phyloP scores from a whole-genome alignment of 169 alveolate species.

The Cystoisospora suis region DNA sequence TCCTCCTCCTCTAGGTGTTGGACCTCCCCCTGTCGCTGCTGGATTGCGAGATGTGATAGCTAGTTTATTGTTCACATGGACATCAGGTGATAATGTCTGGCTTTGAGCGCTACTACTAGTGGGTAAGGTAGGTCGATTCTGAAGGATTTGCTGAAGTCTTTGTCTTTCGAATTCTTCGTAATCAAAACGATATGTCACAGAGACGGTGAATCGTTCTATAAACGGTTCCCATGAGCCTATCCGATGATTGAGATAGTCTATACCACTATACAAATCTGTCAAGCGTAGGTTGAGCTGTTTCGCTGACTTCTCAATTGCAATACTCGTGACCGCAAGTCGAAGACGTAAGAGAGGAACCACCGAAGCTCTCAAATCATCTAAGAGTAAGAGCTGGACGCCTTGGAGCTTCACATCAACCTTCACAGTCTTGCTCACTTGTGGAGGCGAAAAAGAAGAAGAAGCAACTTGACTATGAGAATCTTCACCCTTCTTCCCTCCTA shows the following conservation, averaged over 20 bases:
- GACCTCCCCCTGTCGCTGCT: not conserved
- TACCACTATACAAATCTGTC: constrained; percentile 33
- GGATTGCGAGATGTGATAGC: not conserved
- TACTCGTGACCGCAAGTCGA: constrained; percentile 67
- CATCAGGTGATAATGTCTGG: not conserved
- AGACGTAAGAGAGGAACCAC: constrained; percentile 82
- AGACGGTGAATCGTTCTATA: constrained; percentile 44
- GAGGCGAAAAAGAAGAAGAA: not conserved
- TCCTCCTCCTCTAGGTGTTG: not conserved
- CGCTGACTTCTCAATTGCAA: constrained; percentile 42
- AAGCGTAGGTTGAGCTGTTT: constrained; percentile 50
- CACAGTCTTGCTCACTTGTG: constrained; percentile 20
- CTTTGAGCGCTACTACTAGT: not conserved
- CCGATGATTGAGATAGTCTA: constrained; percentile 47
- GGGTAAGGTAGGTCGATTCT: not conserved
- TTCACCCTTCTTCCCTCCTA: constrained; percentile 2
- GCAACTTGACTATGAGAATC: not conserved
- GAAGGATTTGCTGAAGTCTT: constrained; percentile 60
- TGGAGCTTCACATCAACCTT: constrained; percentile 62
- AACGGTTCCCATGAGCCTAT: constrained; percentile 64
- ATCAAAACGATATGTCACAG: constrained; percentile 53
- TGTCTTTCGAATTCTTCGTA: constrained; percentile 48
- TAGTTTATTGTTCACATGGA: not conserved
- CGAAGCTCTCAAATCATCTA: constrained; percentile 80
- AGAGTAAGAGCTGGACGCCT: constrained; percentile 78